Base-by-base conservation (phyloP, 2,329 filamentous ascomycete species). In the Colletotrichum lini region DNA sequence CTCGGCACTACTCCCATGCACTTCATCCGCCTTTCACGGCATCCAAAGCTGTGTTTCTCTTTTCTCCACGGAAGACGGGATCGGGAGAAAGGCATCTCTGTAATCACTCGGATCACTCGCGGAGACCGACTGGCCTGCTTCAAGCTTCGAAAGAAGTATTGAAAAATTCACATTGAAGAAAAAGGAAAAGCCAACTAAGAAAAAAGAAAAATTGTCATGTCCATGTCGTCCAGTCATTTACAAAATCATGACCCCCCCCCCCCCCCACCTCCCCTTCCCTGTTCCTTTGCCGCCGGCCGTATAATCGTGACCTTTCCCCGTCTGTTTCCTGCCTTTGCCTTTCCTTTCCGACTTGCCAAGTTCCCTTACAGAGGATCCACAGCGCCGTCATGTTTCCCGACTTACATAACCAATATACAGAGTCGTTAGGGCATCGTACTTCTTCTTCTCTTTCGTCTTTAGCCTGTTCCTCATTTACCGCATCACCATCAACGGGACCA, bases 401-500 rank as follows among this genome's bases (percentile, higher is more conserved):
- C 50, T 63, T 45, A 71, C 52, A 71, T 52, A 71, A 68, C 58
- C 68, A 58, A 65, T 68, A 47, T 67, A 71, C 58, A 71, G 52
- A 38, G 57, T 67, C 35, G 57, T 70, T 38, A 56, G 50, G 35
- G 61, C 59, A 52, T 45, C 50, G 38, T 53, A 12, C 30, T 35
- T 35, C 30, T 35, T 35, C 8, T 9, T 35, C 30, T 35, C 8
- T 35, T 35, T 35, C 30, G 30, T 35, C 30, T 16, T 79, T 74
- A 82, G 58, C 79, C 77, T 57, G n/a, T 4, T 54, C 30, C 4
- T 54, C 18, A 7, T 54, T 35, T 54, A 54, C 52, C 85, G 83
- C 78, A 85, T 89, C 68, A 91, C 90, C 79, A 91, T 87, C 77
- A 92, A 80, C 72, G 90, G 89, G 72, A 92, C 89, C 75, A 90